Base-by-base conservation (phyloP, 257 asterid species). In the Nicotiana benthamiana region DNA sequence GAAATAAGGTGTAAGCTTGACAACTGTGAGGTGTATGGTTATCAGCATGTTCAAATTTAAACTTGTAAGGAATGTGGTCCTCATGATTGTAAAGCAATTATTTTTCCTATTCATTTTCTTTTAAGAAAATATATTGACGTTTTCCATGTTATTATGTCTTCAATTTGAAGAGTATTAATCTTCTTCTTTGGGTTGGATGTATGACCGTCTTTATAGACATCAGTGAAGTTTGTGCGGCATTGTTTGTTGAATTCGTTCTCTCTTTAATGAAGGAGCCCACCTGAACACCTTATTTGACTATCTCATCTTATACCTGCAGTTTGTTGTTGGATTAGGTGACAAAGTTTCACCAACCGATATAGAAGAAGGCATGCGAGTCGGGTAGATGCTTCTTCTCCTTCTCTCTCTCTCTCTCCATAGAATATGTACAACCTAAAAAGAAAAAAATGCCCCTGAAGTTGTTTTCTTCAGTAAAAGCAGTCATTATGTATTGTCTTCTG, bases 311-410 rank as follows among this genome's bases (percentile, higher is more conserved):
- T 86, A 61, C 52, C 66, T 86, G 84, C 91, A 94, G 98, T 94
- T 94, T 83, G 98, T 94, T 84, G 98, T 94, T 79, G 98, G 98
- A 78, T 84, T 94, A 74, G 98, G 97, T 7, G 98, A 94, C 85
- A 94, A 94, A 87, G 98, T 93, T 77, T 94, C 98, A 64, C 98
- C 98, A 2, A 94, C 98, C 70, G 98, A 94, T 86, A 94, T 94
- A 83, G 98, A 93, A 90, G 98, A 94, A 88, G 98, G 98, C 88
- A 93, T 94, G 97, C 92, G 98, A 36, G 98, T 94, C 6, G 98
- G 98, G 98, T 94, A 82, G 68, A 95, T 75, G 72, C 80, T 67
- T 51, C 56, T 79, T 26, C 78, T 30, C 30, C 1, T 3, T 12
- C n/a, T 4, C 22, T 63, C 70, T 24, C 30, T 59, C 15, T 9